These are phyloP conservation scores for Nigrograna mackinnonii DNA, from an alignment of 2,329 filamentous ascomycete species.

Conservation along the genomic window DNA sequence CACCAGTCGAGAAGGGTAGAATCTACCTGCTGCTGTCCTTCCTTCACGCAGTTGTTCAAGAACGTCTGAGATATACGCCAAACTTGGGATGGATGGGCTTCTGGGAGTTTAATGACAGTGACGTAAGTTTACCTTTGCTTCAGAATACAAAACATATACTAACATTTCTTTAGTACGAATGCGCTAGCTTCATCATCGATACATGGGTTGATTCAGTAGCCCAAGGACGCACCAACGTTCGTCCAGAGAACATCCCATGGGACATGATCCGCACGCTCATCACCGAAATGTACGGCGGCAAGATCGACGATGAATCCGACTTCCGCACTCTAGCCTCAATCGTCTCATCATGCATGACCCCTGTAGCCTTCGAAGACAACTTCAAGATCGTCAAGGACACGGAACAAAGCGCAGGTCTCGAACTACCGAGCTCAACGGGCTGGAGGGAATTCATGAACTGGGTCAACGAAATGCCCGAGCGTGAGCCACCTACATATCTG, in stretches of 20 bases:
- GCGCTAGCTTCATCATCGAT: slow-evolving; percentile 93
- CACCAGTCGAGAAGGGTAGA: slow-evolving; percentile 86
- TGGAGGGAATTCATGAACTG: slow-evolving; percentile 86
- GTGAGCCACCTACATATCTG: slow-evolving; percentile 93
- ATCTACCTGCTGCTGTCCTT: slow-evolving; percentile 92
- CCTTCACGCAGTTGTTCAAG: slow-evolving; percentile 93
- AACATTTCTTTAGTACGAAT: slow-evolving; percentile 75
- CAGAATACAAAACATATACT: slow-evolving; percentile 23
- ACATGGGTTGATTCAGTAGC: slow-evolving; percentile 87
- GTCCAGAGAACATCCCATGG: slow-evolving; percentile 93
- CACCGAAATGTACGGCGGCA: slow-evolving; percentile 94
- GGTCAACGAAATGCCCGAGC: slow-evolving; percentile 90
- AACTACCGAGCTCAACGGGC: slow-evolving; percentile 78
- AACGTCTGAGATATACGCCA: slow-evolving; percentile 90
- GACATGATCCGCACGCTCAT: slow-evolving; percentile 90
- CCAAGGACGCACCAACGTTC: slow-evolving; percentile 86
- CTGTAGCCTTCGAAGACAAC: slow-evolving; percentile 87
- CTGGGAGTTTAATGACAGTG: slow-evolving; percentile 99
- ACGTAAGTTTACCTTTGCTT: slow-evolving; percentile 68
- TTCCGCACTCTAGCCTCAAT: slow-evolving; percentile 74
- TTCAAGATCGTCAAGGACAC: slow-evolving; percentile 77
- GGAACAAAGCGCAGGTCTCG: slow-evolving; percentile 62
- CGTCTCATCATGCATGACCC: slow-evolving; percentile 78
- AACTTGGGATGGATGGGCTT: slow-evolving; percentile 96
- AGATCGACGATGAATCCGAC: slow-evolving; percentile 90